Evolutionary conservation across 352 stramenopile species (phyloP).

Genomic region (Globisporangium okanoganense): DNA sequence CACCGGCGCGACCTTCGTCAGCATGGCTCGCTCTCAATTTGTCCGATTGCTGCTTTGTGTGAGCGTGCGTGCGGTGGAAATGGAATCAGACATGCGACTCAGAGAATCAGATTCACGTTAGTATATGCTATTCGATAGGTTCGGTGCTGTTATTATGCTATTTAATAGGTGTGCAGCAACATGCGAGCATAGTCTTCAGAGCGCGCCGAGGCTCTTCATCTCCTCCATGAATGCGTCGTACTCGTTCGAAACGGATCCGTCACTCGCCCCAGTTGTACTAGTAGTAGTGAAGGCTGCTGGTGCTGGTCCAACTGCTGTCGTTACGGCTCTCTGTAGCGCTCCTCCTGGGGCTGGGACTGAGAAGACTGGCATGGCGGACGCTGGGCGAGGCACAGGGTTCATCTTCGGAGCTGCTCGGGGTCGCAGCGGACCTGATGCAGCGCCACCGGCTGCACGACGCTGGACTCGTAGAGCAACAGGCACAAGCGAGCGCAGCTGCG

Average conservation of each 20-base stretch:
- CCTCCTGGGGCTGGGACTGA: conserved; percentile 3
- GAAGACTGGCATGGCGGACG: conserved; percentile 7
- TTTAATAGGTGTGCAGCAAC: no score
- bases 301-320: background rate
- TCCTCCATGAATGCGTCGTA: conserved; percentile 78
- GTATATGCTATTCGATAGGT: no score
- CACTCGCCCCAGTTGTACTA: no score
- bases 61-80: no score
- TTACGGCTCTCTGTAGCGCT: background rate
- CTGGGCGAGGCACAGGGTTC: conserved; percentile 18
- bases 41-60: background rate
- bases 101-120: no score
- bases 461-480: conserved; percentile 59
- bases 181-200: conserved; percentile 1
- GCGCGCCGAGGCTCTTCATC: conserved; percentile 26
- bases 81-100: no score
- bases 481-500: conserved; percentile 50
- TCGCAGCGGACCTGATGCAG: background rate
- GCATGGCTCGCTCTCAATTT: background rate
- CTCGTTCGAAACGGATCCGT: conserved; percentile 39
- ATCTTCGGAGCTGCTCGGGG: conserved; percentile 14
- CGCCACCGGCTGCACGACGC: conserved; percentile 22
- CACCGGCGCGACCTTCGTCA: background rate
- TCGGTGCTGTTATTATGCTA: no score
- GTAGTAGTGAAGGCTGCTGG: background rate